phyloP scores from a whole-genome alignment of 1,284 basidiomycete species.

The Puccinia polysora region DNA sequence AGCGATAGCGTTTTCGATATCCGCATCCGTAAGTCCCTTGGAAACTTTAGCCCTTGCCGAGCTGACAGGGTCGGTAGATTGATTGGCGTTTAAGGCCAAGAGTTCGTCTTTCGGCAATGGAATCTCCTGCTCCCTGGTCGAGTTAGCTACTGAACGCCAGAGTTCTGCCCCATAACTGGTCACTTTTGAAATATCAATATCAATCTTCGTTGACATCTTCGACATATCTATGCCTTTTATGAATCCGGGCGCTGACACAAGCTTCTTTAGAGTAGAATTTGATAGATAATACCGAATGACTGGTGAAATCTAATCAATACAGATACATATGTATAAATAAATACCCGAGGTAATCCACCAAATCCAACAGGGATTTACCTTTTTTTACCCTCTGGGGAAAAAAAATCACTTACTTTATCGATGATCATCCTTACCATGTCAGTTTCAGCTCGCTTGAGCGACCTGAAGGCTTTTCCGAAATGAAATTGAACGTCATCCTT shows the following conservation, averaged over 20 bases:
- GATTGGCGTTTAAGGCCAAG: constrained; percentile 16
- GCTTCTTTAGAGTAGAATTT: constrained; percentile 60
- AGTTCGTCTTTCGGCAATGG: constrained; percentile 46
- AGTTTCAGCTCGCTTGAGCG: constrained; percentile 83
- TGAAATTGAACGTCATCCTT: constrained; percentile 97
- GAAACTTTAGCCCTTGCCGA: constrained; percentile 54
- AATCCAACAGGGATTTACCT: not conserved
- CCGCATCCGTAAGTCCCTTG: constrained; percentile 76
- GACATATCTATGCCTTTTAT: constrained; percentile 45
- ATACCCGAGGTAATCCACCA: not conserved
- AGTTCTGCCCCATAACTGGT: constrained; percentile 44
- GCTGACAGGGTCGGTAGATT: not conserved
- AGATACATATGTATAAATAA: not conserved
- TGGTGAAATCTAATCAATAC: constrained; percentile 71
- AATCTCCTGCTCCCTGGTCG: constrained; percentile 46
- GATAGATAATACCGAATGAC: constrained; percentile 88
- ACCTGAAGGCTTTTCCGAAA: constrained; percentile 92
- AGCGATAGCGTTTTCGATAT: constrained; percentile 88
- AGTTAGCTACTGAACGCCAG: constrained; percentile 43
- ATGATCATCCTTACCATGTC: constrained; percentile 97
- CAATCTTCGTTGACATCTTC: constrained; percentile 48
- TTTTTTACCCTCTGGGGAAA: not conserved
- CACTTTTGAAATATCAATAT: constrained; percentile 49
- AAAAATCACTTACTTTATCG: constrained; percentile 71
- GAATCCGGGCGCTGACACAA: constrained; percentile 48